Base-by-base conservation (phyloP, 108 stramenopile genomes). In the Bacterosira constricta region DNA sequence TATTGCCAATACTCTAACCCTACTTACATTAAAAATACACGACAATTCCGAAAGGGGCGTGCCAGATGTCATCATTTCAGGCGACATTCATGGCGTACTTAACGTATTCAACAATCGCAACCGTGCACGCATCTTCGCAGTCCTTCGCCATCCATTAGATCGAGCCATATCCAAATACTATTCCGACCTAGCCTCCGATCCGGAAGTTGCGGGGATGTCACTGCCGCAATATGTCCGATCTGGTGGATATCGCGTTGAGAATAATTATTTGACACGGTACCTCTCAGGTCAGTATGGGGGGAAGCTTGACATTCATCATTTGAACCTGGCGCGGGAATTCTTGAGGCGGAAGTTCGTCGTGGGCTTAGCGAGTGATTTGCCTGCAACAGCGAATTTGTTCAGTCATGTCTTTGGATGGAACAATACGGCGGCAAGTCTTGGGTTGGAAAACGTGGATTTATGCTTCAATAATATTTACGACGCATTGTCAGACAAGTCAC, bases 251-350 rank as follows among this genome's bases (percentile, higher is more conserved):
- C 50, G 42, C 12, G 54, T 82, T 29, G 73, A 82, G 62, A 85
- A 85, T 52, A 85, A 85, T 73, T 79, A 74, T 42, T 18, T 85
- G 38, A 85, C 84, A n/a, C 54, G 84, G 20, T 71, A 73, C 38
- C 41, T 85, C 20, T 59, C 80, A 6, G 77, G 77, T 9, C 64
- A 68, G 20, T 73, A 72, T 10, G 36, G n/a, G 20, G 84, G 81
- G 9, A 54, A 71, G 20, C 59, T 85, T 52, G 34, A 17, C 2
- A 56, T 75, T n/a, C 18, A 60, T 15, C 78, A 79, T 60, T 45
- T 85, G 63, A 50, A 71, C 38, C 21, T 74, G 17, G 84, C 84
- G 34, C 63, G 78, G n/a, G 84, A 85, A 41, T 73, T 82, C 10
- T 62, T 84, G 37, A 71, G 80, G 23, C 68, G 69, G 35, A 84